Percentiles rank a stretch among this genome's conserved stretches.
phyloP scores from a whole-genome alignment of 331 rosid species.

The Quercus phellos region DNA sequence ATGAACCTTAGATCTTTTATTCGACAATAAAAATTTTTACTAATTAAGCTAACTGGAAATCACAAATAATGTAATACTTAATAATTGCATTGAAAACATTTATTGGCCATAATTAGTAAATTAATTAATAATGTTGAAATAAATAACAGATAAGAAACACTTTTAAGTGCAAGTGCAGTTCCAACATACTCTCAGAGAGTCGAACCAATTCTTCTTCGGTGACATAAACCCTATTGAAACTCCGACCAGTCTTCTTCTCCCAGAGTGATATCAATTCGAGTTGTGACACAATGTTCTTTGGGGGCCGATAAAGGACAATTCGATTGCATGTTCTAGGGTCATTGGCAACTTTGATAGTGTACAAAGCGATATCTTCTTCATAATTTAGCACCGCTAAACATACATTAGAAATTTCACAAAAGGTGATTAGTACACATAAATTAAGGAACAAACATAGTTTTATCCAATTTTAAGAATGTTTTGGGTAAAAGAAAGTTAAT shows the following conservation, averaged over 20 bases:
- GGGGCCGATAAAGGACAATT: conserved; percentile 22
- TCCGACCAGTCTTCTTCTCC: conserved; percentile 31
- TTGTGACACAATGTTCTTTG: conserved; percentile 28
- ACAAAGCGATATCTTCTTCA: conserved; percentile 38
- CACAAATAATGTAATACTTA: too few relatives aligned
- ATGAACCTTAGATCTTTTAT: too few relatives aligned
- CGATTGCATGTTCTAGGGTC: conserved; percentile 39
- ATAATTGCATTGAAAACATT: neutral
- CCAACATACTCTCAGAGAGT: conserved; percentile 23
- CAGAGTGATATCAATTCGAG: conserved; percentile 37
- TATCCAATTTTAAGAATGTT: neutral
- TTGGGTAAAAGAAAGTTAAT: neutral
- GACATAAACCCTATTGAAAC: conserved; percentile 10
- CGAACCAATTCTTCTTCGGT: conserved; percentile 27
- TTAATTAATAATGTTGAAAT: too few relatives aligned
- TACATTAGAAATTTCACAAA: neutral
- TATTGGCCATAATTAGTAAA: too few relatives aligned
- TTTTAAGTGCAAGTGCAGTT: too few relatives aligned
- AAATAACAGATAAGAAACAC: neutral
- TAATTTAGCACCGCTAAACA: conserved; percentile 33
- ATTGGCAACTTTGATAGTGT: conserved; percentile 38
- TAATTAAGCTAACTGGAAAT: fast-evolving
- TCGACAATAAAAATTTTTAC: too few relatives aligned
- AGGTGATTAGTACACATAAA: neutral
- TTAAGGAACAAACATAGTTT: neutral